phyloP scores from a whole-genome alignment of 441 rosid genomes.

The Hura crepitans region DNA sequence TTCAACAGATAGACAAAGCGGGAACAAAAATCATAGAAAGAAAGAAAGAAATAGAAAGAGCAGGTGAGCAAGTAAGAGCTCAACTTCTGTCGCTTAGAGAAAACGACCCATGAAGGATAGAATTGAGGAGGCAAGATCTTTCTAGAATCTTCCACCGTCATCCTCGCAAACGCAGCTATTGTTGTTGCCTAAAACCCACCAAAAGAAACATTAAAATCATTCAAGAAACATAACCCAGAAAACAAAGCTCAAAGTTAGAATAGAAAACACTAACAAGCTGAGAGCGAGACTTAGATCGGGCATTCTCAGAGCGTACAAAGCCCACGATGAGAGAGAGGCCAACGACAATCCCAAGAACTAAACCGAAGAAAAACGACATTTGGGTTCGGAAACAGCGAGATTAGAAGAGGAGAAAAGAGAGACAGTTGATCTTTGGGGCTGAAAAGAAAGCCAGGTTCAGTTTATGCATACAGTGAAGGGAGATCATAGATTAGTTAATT shows the following conservation, averaged over 20 bases:
- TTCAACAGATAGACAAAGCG: not conserved
- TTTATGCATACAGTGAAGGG: too few relatives aligned
- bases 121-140: constrained; percentile 72
- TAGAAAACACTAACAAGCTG: constrained; percentile 53
- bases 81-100: constrained; percentile 88
- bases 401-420: not conserved
- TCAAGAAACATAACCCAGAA: not conserved
- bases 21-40: not conserved
- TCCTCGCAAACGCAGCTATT: constrained; percentile 89
- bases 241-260: not conserved
- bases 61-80: constrained; percentile 21
- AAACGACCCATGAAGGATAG: constrained; percentile 97
- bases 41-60: not conserved
- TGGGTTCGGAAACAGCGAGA: not conserved
- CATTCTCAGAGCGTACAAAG: constrained; percentile 69
- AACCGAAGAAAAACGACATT: constrained; percentile 57
- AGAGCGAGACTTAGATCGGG: constrained; percentile 74
- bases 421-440: too few relatives aligned
- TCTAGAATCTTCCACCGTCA: constrained; percentile 88
- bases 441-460: too few relatives aligned
- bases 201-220: constrained; percentile 2
- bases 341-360: constrained; percentile 62
- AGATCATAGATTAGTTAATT: too few relatives aligned
- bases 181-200: constrained; percentile 56
- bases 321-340: constrained; percentile 65